Percentiles rank a stretch among this genome's conserved stretches.
Conservation (phyloP, 257 asterid species). For the Striga asiatica region DNA sequence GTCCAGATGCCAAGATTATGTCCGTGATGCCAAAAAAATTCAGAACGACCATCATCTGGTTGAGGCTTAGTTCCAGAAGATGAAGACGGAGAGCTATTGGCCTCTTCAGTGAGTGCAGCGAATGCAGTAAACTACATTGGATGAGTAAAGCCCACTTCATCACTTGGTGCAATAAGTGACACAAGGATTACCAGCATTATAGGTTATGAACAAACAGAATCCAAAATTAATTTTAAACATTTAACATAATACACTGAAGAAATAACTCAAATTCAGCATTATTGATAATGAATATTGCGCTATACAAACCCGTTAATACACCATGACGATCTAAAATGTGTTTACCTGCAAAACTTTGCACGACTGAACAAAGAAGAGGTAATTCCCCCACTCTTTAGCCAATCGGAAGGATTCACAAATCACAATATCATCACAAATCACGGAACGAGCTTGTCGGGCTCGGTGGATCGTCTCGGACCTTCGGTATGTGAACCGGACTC, state of each 20-base stretch:
- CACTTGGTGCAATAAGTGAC: conserved; percentile 31
- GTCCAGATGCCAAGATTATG: conserved; percentile 85
- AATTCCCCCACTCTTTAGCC: no score
- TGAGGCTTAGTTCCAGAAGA: conserved; percentile 13
- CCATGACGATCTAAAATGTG: background rate
- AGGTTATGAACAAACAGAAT: no score
- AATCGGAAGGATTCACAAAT: no score
- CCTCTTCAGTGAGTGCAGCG: conserved; percentile 46
- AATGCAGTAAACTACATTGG: conserved; percentile 64
- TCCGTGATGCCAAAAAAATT: conserved; percentile 49
- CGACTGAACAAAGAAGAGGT: no score
- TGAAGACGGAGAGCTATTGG: conserved; percentile 12
- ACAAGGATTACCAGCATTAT: background rate
- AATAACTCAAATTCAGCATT: background rate
- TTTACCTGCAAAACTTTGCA: no score
- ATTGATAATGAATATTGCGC: no score
- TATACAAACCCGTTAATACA: background rate
- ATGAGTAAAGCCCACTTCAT: conserved; percentile 88
- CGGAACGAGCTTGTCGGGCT: no score
- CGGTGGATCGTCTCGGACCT: no score
- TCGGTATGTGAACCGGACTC: no score
- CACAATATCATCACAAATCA: no score
- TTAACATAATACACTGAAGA: background rate
- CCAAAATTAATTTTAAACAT: background rate
- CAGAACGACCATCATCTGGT: conserved; percentile 13